A percentile compares a stretch with the other conserved stretches of the same genome.
Conservation (phyloP, 1,139 yeast species). For the Ogataea hybrid region DNA sequence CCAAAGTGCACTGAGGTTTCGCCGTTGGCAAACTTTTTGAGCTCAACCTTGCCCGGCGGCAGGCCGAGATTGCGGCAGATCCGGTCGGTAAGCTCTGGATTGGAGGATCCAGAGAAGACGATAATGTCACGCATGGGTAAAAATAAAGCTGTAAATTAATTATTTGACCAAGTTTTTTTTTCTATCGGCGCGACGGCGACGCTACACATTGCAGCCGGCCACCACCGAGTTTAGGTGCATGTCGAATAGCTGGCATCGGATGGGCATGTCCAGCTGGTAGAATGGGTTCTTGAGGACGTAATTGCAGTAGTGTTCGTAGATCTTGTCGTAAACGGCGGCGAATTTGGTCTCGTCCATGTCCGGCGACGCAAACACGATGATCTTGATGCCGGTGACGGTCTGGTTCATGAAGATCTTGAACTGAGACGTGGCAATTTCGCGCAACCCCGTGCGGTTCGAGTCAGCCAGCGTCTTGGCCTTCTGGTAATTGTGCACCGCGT, state of each 20-base stretch:
- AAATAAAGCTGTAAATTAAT: not conserved
- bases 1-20: constrained; percentile 84
- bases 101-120: constrained; percentile 77
- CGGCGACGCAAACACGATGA: constrained; percentile 52
- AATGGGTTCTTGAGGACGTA: constrained; percentile 97
- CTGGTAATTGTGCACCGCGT: constrained; percentile 28
- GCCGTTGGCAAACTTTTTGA: constrained; percentile 73
- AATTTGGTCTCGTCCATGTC: constrained; percentile 17
- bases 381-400: constrained; percentile 67
- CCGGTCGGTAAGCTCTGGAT: constrained; percentile 58
- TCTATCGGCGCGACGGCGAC: constrained; percentile 9
- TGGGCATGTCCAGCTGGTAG: constrained; percentile 93
- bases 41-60: constrained; percentile 55
- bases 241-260: constrained; percentile 78
- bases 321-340: constrained; percentile 33
- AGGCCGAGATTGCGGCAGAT: constrained; percentile 65
- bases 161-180: no score
- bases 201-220: constrained; percentile 16
- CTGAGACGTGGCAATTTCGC: constrained; percentile 56
- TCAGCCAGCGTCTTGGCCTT: constrained; percentile 29
- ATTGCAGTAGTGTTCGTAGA: constrained; percentile 75
- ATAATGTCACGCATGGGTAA: constrained; percentile 66
- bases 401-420: constrained; percentile 65
- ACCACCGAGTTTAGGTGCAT: constrained; percentile 39
- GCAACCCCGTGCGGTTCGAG: constrained; percentile 53